phyloP scores from a whole-genome alignment of 768 basidiomycete species.

The Xerocomus potaroensis region DNA sequence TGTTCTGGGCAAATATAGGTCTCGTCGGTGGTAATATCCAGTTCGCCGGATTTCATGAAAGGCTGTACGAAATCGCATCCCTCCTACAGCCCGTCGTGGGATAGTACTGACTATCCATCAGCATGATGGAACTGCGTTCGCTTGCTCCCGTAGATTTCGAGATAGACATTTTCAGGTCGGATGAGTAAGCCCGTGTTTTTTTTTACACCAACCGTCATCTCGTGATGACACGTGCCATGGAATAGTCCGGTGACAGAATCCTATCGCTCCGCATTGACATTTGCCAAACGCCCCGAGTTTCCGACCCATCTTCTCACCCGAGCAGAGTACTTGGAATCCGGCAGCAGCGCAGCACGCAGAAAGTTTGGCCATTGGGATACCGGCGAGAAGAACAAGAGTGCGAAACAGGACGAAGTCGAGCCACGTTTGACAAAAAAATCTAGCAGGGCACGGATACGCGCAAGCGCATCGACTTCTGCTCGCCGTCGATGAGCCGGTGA shows the following conservation, averaged over 20 bases:
- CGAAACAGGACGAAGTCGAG: constrained; percentile 20
- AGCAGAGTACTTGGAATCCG: constrained; percentile 82
- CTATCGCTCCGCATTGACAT: constrained; percentile 56
- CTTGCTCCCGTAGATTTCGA: constrained; percentile 81
- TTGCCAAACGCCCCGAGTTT: constrained; percentile 53
- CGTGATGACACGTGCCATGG: constrained; percentile 15
- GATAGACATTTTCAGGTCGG: constrained; percentile 65
- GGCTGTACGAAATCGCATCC: constrained; percentile 58
- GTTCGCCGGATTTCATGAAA: constrained; percentile 65
- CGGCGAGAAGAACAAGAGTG: constrained; percentile 22
- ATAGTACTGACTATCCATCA: constrained; percentile 31
- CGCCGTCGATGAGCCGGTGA: constrained; percentile 33
- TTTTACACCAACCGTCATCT: constrained; percentile 4
- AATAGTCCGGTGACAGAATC: constrained; percentile 62
- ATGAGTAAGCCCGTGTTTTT: constrained; percentile 65
- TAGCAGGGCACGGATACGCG: constrained; percentile 25
- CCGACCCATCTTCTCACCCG: constrained; percentile 57
- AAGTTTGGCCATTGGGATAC: constrained; percentile 67
- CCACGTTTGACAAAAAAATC: constrained; percentile 25
- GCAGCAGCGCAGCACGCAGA: constrained; percentile 67
- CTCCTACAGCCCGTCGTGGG: constrained; percentile 11
- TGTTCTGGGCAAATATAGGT: constrained; percentile 96
- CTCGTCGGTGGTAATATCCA: constrained; percentile 81
- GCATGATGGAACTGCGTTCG: constrained; percentile 67
- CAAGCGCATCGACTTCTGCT: constrained; percentile 14